Evolutionary conservation across 2,329 filamentous ascomycete species (phyloP).

Genomic region (Ceratocystis variospora): DNA sequence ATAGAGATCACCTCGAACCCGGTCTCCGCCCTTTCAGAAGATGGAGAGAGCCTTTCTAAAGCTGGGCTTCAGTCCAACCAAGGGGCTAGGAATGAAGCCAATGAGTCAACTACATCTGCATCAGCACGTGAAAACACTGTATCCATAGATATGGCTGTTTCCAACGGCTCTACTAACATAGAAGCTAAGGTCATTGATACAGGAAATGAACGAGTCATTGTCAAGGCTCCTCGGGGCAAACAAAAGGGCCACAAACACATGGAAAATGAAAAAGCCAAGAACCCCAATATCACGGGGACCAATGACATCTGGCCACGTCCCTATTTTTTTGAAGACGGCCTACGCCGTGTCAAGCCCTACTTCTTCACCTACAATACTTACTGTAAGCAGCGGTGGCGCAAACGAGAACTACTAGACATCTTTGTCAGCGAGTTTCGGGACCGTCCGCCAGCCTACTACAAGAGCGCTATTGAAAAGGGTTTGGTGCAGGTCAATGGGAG

Average conservation of each 20-base stretch:
- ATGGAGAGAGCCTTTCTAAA: neutral
- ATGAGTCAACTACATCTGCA: neutral
- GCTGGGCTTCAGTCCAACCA: neutral
- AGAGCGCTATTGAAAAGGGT: constrained; percentile 65
- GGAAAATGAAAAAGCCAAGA: constrained; percentile 12
- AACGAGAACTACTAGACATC: constrained; percentile 66
- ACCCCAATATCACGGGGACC: constrained; percentile 15
- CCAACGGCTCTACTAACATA: constrained; percentile 15
- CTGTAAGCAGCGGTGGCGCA: constrained; percentile 89
- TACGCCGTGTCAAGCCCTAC: constrained; percentile 75
- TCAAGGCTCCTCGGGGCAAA: constrained; percentile 14
- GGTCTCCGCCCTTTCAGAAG: neutral
- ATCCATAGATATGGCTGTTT: neutral
- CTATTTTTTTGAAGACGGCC: constrained; percentile 63
- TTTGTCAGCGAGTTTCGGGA: constrained; percentile 90
- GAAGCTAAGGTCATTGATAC: constrained; percentile 10
- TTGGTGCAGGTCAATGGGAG: constrained; percentile 70
- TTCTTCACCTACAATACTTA: constrained; percentile 90
- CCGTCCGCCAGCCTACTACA: constrained; percentile 74
- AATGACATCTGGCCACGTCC: constrained; percentile 39
- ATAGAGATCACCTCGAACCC: neutral
- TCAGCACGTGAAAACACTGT: neutral
- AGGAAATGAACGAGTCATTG: constrained; percentile 16
- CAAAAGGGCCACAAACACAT: constrained; percentile 19
- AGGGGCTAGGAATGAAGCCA: neutral